Evolutionary conservation across 192 early-diverging fungal genomes (phyloP).

Genomic region (Geranomyces michiganensis): DNA sequence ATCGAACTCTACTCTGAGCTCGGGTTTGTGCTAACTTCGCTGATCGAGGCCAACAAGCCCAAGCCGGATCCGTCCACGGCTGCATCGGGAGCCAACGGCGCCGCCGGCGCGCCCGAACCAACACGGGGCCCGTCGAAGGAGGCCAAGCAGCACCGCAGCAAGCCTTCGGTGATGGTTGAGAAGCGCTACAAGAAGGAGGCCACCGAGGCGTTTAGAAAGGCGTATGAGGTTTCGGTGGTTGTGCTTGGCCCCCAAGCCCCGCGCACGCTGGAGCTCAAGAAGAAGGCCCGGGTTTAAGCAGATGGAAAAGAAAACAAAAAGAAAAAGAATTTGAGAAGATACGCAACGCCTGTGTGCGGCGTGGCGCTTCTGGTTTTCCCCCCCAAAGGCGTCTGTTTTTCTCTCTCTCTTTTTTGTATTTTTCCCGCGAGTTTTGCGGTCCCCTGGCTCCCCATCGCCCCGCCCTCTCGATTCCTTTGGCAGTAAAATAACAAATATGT

Average conservation of each 20-base stretch:
- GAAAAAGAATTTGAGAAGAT: too few relatives aligned
- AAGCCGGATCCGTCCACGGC: slow-evolving; percentile 1
- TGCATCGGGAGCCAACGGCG: not conserved
- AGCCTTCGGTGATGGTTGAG: slow-evolving; percentile 19
- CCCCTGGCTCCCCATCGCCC: too few relatives aligned
- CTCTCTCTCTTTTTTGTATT: too few relatives aligned
- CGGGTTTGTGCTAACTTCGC: slow-evolving; percentile 47
- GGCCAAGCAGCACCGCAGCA: not conserved
- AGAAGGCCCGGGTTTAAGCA: not conserved
- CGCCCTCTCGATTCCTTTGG: too few relatives aligned
- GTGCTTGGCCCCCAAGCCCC: slow-evolving; percentile 24
- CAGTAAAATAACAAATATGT: too few relatives aligned
- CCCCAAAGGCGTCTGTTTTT: too few relatives aligned
- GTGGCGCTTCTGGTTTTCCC: too few relatives aligned
- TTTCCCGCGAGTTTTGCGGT: too few relatives aligned
- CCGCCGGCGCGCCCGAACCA: not conserved
- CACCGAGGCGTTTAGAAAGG: slow-evolving; percentile 27
- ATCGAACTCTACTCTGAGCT: slow-evolving; percentile 62
- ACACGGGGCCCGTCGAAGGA: not conserved
- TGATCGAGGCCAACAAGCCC: slow-evolving; percentile 1
- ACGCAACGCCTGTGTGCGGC: too few relatives aligned
- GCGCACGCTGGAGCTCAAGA: slow-evolving; percentile 26
- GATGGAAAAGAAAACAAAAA: too few relatives aligned
- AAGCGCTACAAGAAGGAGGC: slow-evolving; percentile 31
- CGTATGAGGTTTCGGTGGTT: slow-evolving; percentile 17